phyloP scores from a whole-genome alignment of 2,329 filamentous ascomycete genomes.

The Dactylellina cionopaga region DNA sequence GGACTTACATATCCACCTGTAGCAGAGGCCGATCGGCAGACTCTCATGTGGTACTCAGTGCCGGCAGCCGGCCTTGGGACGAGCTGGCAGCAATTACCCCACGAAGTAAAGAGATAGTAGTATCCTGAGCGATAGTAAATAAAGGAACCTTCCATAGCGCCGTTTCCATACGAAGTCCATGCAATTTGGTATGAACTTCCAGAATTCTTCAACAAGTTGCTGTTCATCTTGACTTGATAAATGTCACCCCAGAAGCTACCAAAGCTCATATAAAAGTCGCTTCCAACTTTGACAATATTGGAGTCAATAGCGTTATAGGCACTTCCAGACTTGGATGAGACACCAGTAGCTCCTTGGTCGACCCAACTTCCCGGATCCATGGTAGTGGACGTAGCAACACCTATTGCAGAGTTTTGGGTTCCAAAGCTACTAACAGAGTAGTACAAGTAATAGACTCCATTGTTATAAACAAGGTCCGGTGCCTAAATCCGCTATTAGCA shows the following conservation, averaged over 20 bases:
- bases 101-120: slow-evolving; percentile 74
- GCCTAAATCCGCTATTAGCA: slow-evolving; percentile 63
- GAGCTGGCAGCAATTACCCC: slow-evolving; percentile 72
- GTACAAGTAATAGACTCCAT: slow-evolving; percentile 71
- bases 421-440: slow-evolving; percentile 74
- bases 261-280: slow-evolving; percentile 68
- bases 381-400: slow-evolving; percentile 63
- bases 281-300: slow-evolving; percentile 64
- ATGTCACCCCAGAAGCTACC: slow-evolving; percentile 76
- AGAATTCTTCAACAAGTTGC: slow-evolving; percentile 58
- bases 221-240: slow-evolving; percentile 68
- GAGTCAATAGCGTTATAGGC: slow-evolving; percentile 72
- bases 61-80: slow-evolving; percentile 67
- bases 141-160: slow-evolving; percentile 69
- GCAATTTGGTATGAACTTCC: slow-evolving; percentile 64
- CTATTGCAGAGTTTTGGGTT: slow-evolving; percentile 71
- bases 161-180: slow-evolving; percentile 65
- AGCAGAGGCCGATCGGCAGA: slow-evolving; percentile 69
- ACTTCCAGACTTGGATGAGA: slow-evolving; percentile 63
- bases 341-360: slow-evolving; percentile 68
- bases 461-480: slow-evolving; percentile 71
- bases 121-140: slow-evolving; percentile 68
- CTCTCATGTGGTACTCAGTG: slow-evolving; percentile 73
- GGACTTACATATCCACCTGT: slow-evolving; percentile 66
- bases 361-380: slow-evolving; percentile 70